A percentile compares a stretch with the other conserved stretches of the same genome.
Conservation (phyloP, 169 alveolate genomes). For the Eimeria acervulina region DNA sequence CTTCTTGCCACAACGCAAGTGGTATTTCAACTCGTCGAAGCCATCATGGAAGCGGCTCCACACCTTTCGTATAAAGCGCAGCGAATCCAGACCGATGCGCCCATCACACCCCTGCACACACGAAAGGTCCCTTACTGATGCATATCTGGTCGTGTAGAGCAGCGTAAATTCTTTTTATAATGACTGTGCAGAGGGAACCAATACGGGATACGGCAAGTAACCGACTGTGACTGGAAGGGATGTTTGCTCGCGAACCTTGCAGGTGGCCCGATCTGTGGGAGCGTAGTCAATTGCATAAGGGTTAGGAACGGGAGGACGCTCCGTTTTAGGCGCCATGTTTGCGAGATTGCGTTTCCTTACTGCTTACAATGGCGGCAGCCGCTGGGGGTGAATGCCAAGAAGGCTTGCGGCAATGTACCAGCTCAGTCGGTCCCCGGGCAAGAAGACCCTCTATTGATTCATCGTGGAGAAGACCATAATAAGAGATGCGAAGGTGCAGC, state of each 20-base stretch:
- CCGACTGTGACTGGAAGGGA: too few species aligned
- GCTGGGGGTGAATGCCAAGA: background rate
- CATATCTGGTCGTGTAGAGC: background rate
- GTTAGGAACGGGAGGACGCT: constrained; percentile 68
- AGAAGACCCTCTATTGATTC: background rate
- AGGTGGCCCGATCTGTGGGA: constrained; percentile 84
- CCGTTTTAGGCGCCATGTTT: constrained; percentile 69
- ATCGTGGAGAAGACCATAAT: background rate
- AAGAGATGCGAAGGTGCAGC: background rate
- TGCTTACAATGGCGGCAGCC: background rate
- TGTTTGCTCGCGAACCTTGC: constrained; percentile 75
- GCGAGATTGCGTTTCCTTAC: background rate
- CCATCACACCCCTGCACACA: constrained; percentile 78
- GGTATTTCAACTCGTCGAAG: constrained; percentile 77
- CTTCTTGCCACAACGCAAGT: constrained; percentile 81
- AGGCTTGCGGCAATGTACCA: background rate
- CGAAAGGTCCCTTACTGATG: background rate
- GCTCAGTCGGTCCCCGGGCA: background rate
- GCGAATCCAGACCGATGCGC: constrained; percentile 74
- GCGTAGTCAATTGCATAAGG: constrained; percentile 82
- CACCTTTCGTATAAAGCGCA: constrained; percentile 80
- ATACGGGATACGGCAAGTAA: too few species aligned
- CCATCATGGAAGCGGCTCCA: constrained; percentile 86
- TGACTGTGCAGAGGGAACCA: background rate
- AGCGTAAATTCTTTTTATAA: background rate